Evolutionary conservation across 441 rosid genomes (phyloP).

Genomic region (Erysimum cheiri): DNA sequence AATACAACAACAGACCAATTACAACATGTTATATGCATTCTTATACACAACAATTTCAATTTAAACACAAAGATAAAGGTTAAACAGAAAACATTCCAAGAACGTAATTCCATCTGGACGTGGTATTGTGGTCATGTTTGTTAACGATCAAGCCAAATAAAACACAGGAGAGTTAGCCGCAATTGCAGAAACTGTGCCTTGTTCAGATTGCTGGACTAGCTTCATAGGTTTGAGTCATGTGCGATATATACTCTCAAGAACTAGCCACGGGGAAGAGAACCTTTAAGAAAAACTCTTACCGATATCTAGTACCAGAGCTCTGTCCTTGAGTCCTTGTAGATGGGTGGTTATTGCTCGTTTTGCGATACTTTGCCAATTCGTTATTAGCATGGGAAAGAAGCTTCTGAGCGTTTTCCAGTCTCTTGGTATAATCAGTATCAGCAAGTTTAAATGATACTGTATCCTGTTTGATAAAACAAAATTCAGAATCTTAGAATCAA

Average conservation of each 20-base stretch:
- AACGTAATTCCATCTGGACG: constrained; percentile 4
- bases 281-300: constrained; percentile 43
- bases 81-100: not conserved
- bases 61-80: not conserved
- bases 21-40: constrained; percentile 25
- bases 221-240: not conserved
- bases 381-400: constrained; percentile 59
- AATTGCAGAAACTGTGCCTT: not conserved
- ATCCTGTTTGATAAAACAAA: constrained; percentile 52
- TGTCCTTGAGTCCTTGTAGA: constrained; percentile 48
- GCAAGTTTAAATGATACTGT: constrained; percentile 46
- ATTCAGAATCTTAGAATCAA: constrained; percentile 26
- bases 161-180: constrained; percentile 3
- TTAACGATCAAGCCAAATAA: not conserved
- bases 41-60: constrained; percentile 20
- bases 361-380: constrained; percentile 67
- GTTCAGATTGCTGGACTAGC: constrained; percentile 15
- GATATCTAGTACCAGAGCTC: constrained; percentile 48
- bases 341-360: constrained; percentile 43
- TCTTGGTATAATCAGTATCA: constrained; percentile 52
- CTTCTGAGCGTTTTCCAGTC: constrained; percentile 59
- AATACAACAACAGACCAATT: constrained; percentile 16
- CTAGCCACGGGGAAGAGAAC: constrained; percentile 10
- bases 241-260: constrained; percentile 6
- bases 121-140: constrained; percentile 16